Evolutionary conservation across 169 alveolate genomes (phyloP).

Genomic region (Eimeria maxima): DNA sequence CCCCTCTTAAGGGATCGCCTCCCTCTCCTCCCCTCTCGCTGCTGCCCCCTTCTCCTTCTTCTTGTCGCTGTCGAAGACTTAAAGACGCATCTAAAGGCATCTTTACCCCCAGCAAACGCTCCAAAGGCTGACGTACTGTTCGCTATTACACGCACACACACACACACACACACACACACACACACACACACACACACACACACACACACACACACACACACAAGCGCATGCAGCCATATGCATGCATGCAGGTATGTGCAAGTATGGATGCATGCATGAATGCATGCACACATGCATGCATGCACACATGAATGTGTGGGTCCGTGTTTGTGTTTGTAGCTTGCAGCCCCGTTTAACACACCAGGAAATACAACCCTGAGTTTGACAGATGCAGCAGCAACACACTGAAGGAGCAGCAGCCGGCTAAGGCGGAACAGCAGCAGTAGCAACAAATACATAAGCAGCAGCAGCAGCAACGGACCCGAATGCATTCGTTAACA

Average conservation of each 20-base stretch:
- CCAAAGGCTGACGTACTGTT: slow-evolving; percentile 82
- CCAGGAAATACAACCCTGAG: background rate
- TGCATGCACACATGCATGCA: too few species aligned
- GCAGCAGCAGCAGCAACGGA: slow-evolving; percentile 50
- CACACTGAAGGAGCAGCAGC: slow-evolving; percentile 18
- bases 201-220: background rate
- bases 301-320: too few species aligned
- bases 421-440: background rate
- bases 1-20: background rate
- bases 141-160: slow-evolving; percentile 41
- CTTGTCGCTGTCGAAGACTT: slow-evolving; percentile 30
- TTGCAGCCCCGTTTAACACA: too few species aligned
- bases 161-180: background rate
- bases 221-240: background rate
- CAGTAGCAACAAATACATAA: background rate
- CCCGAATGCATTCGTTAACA: slow-evolving; percentile 82
- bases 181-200: background rate
- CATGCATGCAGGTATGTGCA: background rate
- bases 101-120: slow-evolving; percentile 77
- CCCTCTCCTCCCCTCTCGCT: background rate
- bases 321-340: too few species aligned
- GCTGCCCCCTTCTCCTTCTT: background rate
- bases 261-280: too few species aligned
- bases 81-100: slow-evolving; percentile 82
- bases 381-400: background rate